Evolutionary conservation across 2,329 filamentous ascomycete species (phyloP), one percentile per base, ranked within the genome.

Genomic region (Colletotrichum australisinense): DNA sequence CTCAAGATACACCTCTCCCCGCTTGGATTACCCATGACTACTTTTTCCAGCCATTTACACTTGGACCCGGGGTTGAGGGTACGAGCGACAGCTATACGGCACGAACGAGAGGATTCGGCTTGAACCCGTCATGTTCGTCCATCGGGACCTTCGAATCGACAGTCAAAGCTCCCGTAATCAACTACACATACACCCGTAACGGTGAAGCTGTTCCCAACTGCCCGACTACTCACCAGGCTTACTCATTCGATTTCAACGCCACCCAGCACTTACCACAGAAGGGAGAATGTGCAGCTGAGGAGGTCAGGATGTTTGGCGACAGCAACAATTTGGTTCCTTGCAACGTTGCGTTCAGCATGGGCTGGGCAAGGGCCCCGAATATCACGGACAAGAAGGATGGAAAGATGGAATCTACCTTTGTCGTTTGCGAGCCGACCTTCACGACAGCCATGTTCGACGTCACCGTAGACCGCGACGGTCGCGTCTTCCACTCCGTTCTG

Each of bases 11-110:
- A 0, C 74, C 81, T 0, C 78, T 91, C 0, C 86, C 88, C 0
- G 76, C 87, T 0, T 92, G 90, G 90, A 82, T 86, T 0, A 84
- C 87, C 1, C 28, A 78, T 0, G 75, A 82, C 0, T 83, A 82
- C 14, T 86, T 84, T 11, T 92, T 90, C 57, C 71, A 89, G 0
- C 87, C 88, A 0, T 83, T 88, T 52, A 22, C 24, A 0, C 9
- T 6, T 6, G 6, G 14, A 3, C n/a, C 52, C 2, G 35, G n/a
- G 8, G 16, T 24, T 1, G 14, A 2, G 1, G 22, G 7, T 1
- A 9, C 32, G 1, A 35, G 35, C 4, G 66, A 75, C 16, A 26
- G 28, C 1, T 78, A 76, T 46, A 77, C 14, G 9, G 32, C 79
- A 0, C 9, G 19, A 0, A 81, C 80, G 0, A 75, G 78, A 5